Percentiles rank a stretch among this genome's conserved stretches.
These are phyloP conservation scores for Arachis hypogaea DNA, from an alignment of 306 rosid species.

Conservation along the genomic window DNA sequence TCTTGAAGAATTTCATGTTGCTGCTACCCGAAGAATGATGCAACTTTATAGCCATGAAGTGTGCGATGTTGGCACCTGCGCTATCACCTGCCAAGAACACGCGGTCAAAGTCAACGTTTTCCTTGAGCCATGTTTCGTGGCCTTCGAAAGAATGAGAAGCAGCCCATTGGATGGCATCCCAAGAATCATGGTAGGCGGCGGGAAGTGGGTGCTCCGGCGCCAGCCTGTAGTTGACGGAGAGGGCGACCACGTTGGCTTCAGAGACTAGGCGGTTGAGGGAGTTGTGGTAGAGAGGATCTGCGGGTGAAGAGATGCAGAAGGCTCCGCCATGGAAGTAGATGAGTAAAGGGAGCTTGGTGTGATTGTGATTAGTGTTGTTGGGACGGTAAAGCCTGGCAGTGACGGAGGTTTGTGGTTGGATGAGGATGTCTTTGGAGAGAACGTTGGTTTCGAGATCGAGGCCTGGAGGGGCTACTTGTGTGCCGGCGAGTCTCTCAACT, in stretches of 20 bases:
- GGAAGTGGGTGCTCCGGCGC: constrained; percentile 89
- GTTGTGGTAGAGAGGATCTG: constrained; percentile 75
- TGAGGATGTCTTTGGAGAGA: constrained; percentile 66
- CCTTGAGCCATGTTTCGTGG: constrained; percentile 59
- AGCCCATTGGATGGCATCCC: constrained; percentile 72
- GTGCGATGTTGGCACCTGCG: constrained; percentile 76
- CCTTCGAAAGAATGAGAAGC: constrained; percentile 36
- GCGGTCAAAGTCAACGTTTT: constrained; percentile 48
- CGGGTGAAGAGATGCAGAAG: constrained; percentile 60
- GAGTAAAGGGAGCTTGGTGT: constrained; percentile 56
- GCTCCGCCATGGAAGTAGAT: constrained; percentile 89
- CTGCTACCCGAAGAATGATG: neutral
- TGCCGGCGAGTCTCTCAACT: constrained; percentile 64
- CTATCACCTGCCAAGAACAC: constrained; percentile 82
- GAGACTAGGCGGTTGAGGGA: constrained; percentile 65
- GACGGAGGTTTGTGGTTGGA: constrained; percentile 58
- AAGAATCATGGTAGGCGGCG: constrained; percentile 65
- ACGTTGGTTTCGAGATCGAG: constrained; percentile 63
- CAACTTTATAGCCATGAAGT: constrained; percentile 57
- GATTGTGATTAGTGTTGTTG: neutral
- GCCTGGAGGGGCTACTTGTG: constrained; percentile 56
- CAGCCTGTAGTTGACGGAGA: constrained; percentile 69
- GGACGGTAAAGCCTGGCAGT: constrained; percentile 70
- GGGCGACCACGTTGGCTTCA: constrained; percentile 53
- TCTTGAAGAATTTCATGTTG: constrained; percentile 38